phyloP scores from a whole-genome alignment of 1,139 yeast genomes.

The Arxiozyma bovina region DNA sequence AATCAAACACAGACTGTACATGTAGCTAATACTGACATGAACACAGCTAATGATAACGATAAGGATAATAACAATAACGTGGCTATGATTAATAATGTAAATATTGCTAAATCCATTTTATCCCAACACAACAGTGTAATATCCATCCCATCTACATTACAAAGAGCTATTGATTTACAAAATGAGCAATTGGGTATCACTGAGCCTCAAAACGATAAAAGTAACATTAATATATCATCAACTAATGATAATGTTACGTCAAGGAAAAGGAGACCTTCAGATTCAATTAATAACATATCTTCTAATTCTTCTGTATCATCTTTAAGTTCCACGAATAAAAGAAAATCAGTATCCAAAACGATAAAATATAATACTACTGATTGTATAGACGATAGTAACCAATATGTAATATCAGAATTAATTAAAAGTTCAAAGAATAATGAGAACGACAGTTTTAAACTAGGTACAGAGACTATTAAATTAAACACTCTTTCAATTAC shows the following conservation, averaged over 20 bases:
- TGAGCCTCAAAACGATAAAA: background rate
- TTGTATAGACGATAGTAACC: background rate
- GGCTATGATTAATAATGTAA: background rate
- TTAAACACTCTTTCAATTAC: background rate
- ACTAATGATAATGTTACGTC: background rate
- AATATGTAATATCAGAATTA: background rate
- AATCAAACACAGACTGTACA: background rate
- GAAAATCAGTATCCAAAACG: background rate
- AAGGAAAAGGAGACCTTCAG: background rate
- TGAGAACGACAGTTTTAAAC: background rate
- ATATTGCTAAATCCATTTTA: background rate
- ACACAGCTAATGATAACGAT: too few relatives aligned
- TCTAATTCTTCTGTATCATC: background rate
- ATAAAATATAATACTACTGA: background rate
- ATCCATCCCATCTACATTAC: slow-evolving; percentile 1
- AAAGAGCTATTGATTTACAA: slow-evolving; percentile 1
- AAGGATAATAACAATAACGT: background rate
- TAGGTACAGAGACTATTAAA: background rate
- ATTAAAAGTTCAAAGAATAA: background rate
- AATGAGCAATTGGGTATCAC: slow-evolving; percentile 3
- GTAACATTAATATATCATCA: background rate
- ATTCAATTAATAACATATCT: background rate
- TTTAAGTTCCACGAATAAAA: background rate
- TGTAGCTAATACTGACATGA: background rate
- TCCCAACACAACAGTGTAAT: slow-evolving; percentile 1